Base-by-base conservation (phyloP, 2,329 filamentous ascomycete genomes). In the Monilinia fructigena region DNA sequence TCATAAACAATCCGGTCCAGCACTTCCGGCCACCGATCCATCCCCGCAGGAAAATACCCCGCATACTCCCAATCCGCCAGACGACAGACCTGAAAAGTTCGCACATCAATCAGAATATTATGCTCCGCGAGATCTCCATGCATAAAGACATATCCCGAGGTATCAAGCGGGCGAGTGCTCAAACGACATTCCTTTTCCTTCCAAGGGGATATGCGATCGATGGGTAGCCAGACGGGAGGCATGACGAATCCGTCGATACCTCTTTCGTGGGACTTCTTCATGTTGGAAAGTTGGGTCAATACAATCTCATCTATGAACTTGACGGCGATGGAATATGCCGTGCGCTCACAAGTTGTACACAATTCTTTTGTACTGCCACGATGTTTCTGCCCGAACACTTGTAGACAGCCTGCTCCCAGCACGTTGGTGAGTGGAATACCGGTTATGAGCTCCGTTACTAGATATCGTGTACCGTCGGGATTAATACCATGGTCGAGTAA, bases 21-120 rank as follows among this genome's bases (percentile, higher is more conserved):
- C 18, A 35, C 20, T 35, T 40, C 23, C 14, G n/a, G 2, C 56
- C 40, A 60, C 3, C 26, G 16, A 45, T 31, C 4, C 23, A 45
- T 48, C 5, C 56, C 56, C 3, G 23, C 6, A 16, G 40, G 45
- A 14, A 38, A 47, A 10, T 60, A 60, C 3, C 56, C 56, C 4
- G 56, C 56, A 20, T n/a, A 47, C 35, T 60, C 56, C 40, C 23
- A 60, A 60, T 60, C 38, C 6, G 8, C 8, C 38, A 38, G 11
- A 38, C 3, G 1, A 38, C 11, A 8, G 8, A 38, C 38, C 8
- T 38, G 4, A 38, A 38, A 12, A 38, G 38, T 8, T 2, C 38
- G 38, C 38, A 12, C 8, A 38, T 38, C 38, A 12, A 38, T 38
- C 28, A 28, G 28, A 28, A 28, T 28, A 28, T 28, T 28, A 28